A percentile compares a stretch with the other conserved stretches of the same genome.
These are phyloP conservation scores for Acacia confusa DNA, from an alignment of 306 rosid genomes.

Conservation along the genomic window DNA sequence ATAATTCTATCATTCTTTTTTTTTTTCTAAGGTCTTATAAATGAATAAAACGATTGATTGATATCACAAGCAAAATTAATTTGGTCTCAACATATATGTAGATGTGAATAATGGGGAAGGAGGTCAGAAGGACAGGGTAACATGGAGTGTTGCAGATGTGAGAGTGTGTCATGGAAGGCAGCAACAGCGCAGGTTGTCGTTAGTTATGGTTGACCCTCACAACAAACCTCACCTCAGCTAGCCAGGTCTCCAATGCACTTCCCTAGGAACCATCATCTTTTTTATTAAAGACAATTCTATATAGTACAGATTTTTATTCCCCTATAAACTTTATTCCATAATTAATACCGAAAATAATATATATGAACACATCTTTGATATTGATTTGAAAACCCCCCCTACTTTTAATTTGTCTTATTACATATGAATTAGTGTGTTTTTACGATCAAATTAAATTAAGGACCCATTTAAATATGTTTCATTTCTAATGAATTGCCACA, in stretches of 20 bases:
- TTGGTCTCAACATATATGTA: background rate
- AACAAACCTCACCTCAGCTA: background rate
- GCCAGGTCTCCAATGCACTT: background rate
- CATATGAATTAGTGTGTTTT: no score
- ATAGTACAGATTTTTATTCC: no score
- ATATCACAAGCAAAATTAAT: background rate
- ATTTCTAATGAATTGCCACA: background rate
- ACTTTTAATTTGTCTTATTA: no score
- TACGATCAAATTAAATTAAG: background rate
- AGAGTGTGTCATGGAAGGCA: background rate
- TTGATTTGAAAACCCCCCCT: no score
- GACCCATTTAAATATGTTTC: background rate
- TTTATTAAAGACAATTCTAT: no score
- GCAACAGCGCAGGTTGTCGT: background rate
- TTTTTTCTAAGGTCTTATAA: no score
- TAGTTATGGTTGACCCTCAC: background rate
- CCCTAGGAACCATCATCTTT: no score
- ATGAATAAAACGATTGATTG: background rate
- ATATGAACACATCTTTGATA: no score
- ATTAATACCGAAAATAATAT: no score
- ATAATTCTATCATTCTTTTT: no score
- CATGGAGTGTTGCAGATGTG: background rate
- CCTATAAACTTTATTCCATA: no score
- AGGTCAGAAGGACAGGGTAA: background rate
- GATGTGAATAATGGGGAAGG: background rate